Base-by-base conservation (phyloP, 257 asterid genomes). In the Mentha longifolia region DNA sequence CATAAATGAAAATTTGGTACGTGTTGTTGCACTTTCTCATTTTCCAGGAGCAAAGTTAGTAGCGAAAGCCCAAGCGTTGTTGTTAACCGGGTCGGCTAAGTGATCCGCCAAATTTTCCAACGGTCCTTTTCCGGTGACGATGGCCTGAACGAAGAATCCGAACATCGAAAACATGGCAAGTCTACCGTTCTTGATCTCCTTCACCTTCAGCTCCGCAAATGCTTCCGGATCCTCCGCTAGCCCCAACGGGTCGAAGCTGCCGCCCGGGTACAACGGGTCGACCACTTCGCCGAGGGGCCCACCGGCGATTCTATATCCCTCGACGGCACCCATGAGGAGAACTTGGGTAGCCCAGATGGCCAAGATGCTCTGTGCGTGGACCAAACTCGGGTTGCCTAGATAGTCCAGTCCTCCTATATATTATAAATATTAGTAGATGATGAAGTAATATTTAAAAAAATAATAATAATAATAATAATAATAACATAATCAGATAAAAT, bases 321-420 rank as follows among this genome's bases (percentile, higher is more conserved):
- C 95, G 46, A 88, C 86, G 0, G 88, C 89, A 7, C 91, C 95
- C 95, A 85, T 86, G 8, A 86, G 65, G 6, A 86, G 19, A 10
- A 88, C 95, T 37, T 86, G 90, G 51, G 62, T 25, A 14, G 89
- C 89, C 95, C 89, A 88, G 37, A 84, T 86, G 9, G 92, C 92
- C 81, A 88, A 74, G 39, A 88, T 88, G 84, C 90, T 86, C 67
- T 86, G 90, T 0, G 95, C 87, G 31, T 88, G 95, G 50, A 88
- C 70, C 85, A 88, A 78, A 72, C 85, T 85, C 20, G 91, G 89
- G 82, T 88, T 88, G 1, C 95, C 95, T 85, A 85, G 79, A 58
- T 87, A 87, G 58, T 85, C 89, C 12, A 88, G 82, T 8, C 95
- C 95, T 6, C 51, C 67, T 61, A 15, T 28, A 10, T 0, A 10